Percentiles rank a stretch among this genome's conserved stretches.
Conservation (phyloP, 345 rosid genomes). For the Pseudoturritis turrita region DNA sequence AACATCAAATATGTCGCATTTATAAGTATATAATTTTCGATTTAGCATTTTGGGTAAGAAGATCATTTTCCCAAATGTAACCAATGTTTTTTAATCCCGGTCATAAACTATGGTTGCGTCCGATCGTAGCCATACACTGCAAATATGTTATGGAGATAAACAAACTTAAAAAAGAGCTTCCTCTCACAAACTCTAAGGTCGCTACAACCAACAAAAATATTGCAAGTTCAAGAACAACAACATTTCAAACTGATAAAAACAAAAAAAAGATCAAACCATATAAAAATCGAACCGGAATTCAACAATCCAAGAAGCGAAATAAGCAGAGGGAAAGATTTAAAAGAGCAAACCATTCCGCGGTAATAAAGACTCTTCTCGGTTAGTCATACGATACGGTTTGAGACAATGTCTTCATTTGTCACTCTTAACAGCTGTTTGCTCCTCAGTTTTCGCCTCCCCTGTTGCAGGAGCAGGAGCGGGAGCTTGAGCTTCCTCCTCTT, state of each 20-base stretch:
- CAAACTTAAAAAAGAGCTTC: constrained; percentile 10
- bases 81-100: neutral
- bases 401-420: constrained; percentile 22
- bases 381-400: neutral
- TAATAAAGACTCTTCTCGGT: constrained; percentile 20
- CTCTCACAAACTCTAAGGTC: constrained; percentile 21
- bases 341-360: constrained; percentile 3
- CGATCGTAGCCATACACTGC: neutral
- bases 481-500: constrained; percentile 17
- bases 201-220: constrained; percentile 11
- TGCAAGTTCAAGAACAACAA: constrained; percentile 12
- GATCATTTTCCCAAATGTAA: too few species aligned
- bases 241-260: neutral
- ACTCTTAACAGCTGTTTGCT: neutral
- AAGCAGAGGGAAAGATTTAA: neutral
- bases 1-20: too few species aligned
- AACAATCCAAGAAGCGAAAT: constrained; percentile 13
- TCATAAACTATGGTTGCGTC: neutral
- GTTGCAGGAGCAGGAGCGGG: neutral
- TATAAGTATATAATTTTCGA: too few species aligned
- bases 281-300: neutral
- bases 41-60: too few species aligned
- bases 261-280: neutral
- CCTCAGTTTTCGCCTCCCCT: constrained; percentile 12
- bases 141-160: neutral